phyloP scores from a whole-genome alignment of 2,329 filamentous ascomycete species.

The Aspergillus sp. region DNA sequence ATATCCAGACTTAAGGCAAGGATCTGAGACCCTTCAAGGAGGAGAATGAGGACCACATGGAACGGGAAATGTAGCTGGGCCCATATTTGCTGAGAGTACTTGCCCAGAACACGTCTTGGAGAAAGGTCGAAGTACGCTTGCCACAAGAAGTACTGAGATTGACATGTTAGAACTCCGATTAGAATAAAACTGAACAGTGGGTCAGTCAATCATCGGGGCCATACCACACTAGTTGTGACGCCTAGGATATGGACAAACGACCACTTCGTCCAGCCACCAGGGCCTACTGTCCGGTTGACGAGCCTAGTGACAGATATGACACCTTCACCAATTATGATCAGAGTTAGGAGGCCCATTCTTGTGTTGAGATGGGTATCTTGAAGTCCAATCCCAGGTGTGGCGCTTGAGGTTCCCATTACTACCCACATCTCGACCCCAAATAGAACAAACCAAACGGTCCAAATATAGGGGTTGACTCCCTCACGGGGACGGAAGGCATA shows the following conservation, averaged over 20 bases:
- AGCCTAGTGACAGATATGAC: conserved; percentile 62
- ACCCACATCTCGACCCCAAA: conserved; percentile 56
- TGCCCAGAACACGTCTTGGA: conserved; percentile 53
- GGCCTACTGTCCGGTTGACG: conserved; percentile 54
- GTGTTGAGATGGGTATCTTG: conserved; percentile 65
- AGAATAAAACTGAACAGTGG: not conserved
- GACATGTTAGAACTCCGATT: conserved; percentile 9
- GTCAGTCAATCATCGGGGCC: conserved; percentile 1
- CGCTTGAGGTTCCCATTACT: conserved; percentile 56
- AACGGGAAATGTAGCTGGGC: conserved; percentile 61
- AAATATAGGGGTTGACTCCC: conserved; percentile 35
- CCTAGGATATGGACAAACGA: conserved; percentile 43
- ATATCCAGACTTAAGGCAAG: conserved; percentile 51
- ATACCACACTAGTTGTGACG: conserved; percentile 42
- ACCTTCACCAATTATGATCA: conserved; percentile 68
- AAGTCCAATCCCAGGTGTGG: conserved; percentile 61
- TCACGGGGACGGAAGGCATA: conserved; percentile 33
- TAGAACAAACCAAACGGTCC: conserved; percentile 59
- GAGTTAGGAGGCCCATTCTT: conserved; percentile 63
- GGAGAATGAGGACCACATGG: conserved; percentile 63
- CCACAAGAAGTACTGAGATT: conserved; percentile 59
- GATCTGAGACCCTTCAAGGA: conserved; percentile 66
- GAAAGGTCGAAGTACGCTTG: conserved; percentile 63
- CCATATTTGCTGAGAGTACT: conserved; percentile 59
- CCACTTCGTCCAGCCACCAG: conserved; percentile 43